phyloP scores from a whole-genome alignment of 2,329 filamentous ascomycete genomes.

The Ciborinia camelliae region DNA sequence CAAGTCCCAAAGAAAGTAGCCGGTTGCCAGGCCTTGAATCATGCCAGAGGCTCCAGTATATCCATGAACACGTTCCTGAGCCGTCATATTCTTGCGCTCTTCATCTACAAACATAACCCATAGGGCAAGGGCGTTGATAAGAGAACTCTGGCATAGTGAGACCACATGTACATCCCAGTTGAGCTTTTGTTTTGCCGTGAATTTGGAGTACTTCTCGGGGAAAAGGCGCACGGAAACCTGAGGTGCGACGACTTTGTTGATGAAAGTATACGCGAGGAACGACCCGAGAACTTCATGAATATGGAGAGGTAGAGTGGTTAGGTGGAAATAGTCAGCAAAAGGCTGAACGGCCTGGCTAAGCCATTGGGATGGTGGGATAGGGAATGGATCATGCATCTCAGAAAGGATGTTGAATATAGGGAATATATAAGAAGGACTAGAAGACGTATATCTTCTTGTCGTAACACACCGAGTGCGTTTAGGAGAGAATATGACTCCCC shows the following conservation, averaged over 20 bases:
- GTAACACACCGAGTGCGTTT: constrained; percentile 13
- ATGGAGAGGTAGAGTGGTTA: constrained; percentile 70
- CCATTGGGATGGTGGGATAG: constrained; percentile 56
- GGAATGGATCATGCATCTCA: constrained; percentile 56
- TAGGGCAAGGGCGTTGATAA: constrained; percentile 70
- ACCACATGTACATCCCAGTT: constrained; percentile 89
- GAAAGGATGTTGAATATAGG: not conserved
- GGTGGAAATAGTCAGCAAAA: constrained; percentile 56
- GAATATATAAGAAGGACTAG: not conserved
- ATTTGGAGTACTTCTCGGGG: constrained; percentile 58
- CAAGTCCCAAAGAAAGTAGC: constrained; percentile 84
- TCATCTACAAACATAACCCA: constrained; percentile 68
- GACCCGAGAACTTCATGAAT: constrained; percentile 71
- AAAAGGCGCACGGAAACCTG: constrained; percentile 59
- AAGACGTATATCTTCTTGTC: constrained; percentile 13
- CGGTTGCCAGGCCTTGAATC: constrained; percentile 71
- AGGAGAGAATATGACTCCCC: not conserved
- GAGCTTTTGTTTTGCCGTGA: constrained; percentile 60
- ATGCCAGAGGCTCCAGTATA: constrained; percentile 71
- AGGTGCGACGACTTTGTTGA: constrained; percentile 66
- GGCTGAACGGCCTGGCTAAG: constrained; percentile 56
- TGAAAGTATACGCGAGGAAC: constrained; percentile 64
- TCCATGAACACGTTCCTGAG: constrained; percentile 69
- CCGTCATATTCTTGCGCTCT: constrained; percentile 63
- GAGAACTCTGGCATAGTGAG: constrained; percentile 70